Percentiles rank a stretch among this genome's conserved stretches.
Evolutionary conservation across 1,284 basidiomycete species (phyloP).

Genomic region (Cryptococcus sp.): DNA sequence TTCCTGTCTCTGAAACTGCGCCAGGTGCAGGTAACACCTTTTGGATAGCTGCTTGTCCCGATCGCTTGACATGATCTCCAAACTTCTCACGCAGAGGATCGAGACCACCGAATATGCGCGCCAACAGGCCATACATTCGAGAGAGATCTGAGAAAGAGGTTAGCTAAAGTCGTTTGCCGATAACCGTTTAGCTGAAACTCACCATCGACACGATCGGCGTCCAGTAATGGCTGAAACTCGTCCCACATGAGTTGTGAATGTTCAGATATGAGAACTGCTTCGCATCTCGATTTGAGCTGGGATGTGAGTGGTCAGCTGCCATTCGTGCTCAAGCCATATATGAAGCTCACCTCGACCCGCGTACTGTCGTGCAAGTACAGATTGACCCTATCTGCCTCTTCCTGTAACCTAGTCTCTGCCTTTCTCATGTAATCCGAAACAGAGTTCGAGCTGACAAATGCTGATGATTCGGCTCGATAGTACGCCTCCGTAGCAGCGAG

Average conservation of each 20-base stretch:
- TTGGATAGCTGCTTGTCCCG: conserved; percentile 79
- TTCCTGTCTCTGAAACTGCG: conserved; percentile 61
- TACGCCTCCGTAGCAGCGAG: conserved; percentile 84
- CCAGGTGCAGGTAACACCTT: conserved; percentile 64
- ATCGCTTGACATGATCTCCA: conserved; percentile 90
- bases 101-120: conserved; percentile 84
- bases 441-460: conserved; percentile 85
- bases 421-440: conserved; percentile 97
- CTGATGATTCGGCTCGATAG: conserved; percentile 87
- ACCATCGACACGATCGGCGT: conserved; percentile 84
- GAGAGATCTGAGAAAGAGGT: conserved; percentile 65
- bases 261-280: conserved; percentile 86
- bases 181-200: conserved; percentile 7
- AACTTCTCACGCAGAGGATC: conserved; percentile 91
- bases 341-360: conserved; percentile 63
- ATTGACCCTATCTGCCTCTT: conserved; percentile 95
- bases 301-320: conserved; percentile 6
- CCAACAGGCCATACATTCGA: conserved; percentile 90
- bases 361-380: conserved; percentile 89
- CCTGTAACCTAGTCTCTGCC: conserved; percentile 85
- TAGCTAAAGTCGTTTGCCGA: conserved; percentile 2
- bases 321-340: background rate
- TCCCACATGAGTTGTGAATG: conserved; percentile 90
- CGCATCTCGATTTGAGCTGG: conserved; percentile 81
- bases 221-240: conserved; percentile 88